A percentile compares a stretch with the other conserved stretches of the same genome.
Conservation (phyloP, 352 stramenopile genomes). For the Pseudoperonospora humuli region DNA sequence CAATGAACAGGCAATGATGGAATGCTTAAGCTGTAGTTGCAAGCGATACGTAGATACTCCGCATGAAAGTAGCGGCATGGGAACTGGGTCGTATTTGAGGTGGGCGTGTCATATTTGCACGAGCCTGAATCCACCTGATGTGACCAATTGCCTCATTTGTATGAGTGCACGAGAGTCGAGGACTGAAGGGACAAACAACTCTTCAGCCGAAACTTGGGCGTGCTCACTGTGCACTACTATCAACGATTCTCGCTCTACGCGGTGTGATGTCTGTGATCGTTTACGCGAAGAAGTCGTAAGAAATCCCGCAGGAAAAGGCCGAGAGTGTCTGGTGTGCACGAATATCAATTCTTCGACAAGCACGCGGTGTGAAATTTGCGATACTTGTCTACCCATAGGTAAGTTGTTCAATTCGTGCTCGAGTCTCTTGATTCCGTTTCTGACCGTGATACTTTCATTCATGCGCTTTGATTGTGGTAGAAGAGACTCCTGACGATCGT, state of each 20-base stretch:
- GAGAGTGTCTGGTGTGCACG: conserved; percentile 47
- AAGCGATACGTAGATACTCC: conserved; percentile 6
- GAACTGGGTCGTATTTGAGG: conserved; percentile 1
- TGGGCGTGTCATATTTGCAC: conserved; percentile 27
- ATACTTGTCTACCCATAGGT: conserved; percentile 22
- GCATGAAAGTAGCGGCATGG: neutral
- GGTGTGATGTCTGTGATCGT: conserved; percentile 22
- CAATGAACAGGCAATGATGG: conserved; percentile 12
- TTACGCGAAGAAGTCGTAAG: conserved; percentile 1
- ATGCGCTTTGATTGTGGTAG: conserved; percentile 6
- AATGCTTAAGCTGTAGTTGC: conserved; percentile 16
- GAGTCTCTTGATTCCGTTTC: neutral
- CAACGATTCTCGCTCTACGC: conserved; percentile 9
- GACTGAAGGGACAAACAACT: neutral
- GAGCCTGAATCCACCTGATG: conserved; percentile 16
- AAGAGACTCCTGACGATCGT: conserved; percentile 4
- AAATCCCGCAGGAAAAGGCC: conserved; percentile 5
- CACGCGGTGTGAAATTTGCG: conserved; percentile 44
- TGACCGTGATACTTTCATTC: neutral
- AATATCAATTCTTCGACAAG: conserved; percentile 36
- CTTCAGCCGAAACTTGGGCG: conserved; percentile 7
- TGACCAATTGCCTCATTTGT: conserved; percentile 18
- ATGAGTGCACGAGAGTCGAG: conserved; percentile 1
- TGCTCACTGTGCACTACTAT: conserved; percentile 20
- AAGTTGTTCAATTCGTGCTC: neutral